Conservation (phyloP, 768 basidiomycete species). For the Leccinum barrowsii region DNA sequence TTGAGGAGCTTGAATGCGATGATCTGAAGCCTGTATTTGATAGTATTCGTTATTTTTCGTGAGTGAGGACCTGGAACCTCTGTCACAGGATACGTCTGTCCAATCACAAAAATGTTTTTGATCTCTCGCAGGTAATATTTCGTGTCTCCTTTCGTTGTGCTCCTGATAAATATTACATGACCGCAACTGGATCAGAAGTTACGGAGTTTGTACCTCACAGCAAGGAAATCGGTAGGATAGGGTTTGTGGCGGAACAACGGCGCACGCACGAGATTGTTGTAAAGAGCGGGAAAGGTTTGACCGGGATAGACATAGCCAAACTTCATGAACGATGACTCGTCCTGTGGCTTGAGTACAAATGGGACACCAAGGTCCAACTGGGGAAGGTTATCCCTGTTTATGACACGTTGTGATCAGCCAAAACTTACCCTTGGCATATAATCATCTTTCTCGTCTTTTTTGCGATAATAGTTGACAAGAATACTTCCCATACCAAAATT, state of each 20-base stretch:
- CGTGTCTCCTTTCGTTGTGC: constrained; percentile 85
- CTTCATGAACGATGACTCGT: constrained; percentile 97
- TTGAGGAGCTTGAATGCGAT: constrained; percentile 90
- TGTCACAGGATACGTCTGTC: constrained; percentile 94
- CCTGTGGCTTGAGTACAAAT: constrained; percentile 92
- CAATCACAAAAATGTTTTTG: constrained; percentile 89
- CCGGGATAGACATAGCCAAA: constrained; percentile 95
- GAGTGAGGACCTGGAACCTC: constrained; percentile 98
- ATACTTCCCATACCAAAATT: constrained; percentile 98
- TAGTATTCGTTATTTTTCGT: constrained; percentile 93
- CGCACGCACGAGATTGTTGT: constrained; percentile 93
- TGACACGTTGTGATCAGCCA: neutral
- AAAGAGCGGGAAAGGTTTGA: constrained; percentile 86
- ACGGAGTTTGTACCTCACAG: constrained; percentile 61
- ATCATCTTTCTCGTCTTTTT: constrained; percentile 91
- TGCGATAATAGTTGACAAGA: constrained; percentile 97
- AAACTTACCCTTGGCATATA: constrained; percentile 77
- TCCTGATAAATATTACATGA: constrained; percentile 45
- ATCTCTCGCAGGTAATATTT: constrained; percentile 92
- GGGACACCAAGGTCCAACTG: constrained; percentile 92
- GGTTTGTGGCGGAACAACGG: constrained; percentile 92
- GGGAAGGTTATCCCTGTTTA: neutral
- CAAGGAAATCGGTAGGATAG: constrained; percentile 87
- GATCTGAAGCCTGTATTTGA: constrained; percentile 91
- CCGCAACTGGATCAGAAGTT: neutral